phyloP scores from a whole-genome alignment of 441 rosid genomes.

The Bruguiera hainesii region DNA sequence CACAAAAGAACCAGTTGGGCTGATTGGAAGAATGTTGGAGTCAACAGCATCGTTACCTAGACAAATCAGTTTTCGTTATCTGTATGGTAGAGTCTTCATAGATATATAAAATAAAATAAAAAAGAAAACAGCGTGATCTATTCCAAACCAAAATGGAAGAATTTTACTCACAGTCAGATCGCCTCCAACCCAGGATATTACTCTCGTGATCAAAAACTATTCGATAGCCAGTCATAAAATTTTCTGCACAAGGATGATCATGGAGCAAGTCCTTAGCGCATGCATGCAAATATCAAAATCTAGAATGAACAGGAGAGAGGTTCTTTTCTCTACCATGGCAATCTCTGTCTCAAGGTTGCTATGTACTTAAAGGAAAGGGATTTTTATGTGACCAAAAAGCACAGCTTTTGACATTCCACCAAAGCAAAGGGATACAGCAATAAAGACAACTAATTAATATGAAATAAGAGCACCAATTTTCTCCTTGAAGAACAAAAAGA shows the following conservation, averaged over 20 bases:
- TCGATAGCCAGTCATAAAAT: conserved; percentile 87
- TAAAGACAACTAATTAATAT: neutral
- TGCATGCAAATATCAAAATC: too few species aligned
- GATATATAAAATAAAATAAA: neutral
- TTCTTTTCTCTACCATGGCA: too few species aligned
- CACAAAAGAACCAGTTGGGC: conserved; percentile 35
- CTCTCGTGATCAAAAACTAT: conserved; percentile 78
- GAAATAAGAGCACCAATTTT: too few species aligned
- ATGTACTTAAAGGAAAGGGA: too few species aligned
- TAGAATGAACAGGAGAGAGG: too few species aligned
- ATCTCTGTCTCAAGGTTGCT: too few species aligned
- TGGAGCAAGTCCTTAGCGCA: neutral
- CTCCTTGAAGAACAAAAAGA: neutral
- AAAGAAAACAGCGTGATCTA: neutral
- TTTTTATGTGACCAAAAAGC: too few species aligned
- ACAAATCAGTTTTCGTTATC: neutral
- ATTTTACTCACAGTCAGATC: conserved; percentile 67
- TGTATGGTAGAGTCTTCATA: neutral
- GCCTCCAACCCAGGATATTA: conserved; percentile 74
- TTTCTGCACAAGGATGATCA: conserved; percentile 48
- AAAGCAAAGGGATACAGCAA: too few species aligned
- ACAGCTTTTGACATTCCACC: too few species aligned
- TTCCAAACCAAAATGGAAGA: neutral
- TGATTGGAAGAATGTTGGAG: conserved; percentile 38
- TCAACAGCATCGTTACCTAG: conserved; percentile 42